Evolutionary conservation across 2,329 filamentous ascomycete species (phyloP).

Genomic region (Sclerotinia spermophila): DNA sequence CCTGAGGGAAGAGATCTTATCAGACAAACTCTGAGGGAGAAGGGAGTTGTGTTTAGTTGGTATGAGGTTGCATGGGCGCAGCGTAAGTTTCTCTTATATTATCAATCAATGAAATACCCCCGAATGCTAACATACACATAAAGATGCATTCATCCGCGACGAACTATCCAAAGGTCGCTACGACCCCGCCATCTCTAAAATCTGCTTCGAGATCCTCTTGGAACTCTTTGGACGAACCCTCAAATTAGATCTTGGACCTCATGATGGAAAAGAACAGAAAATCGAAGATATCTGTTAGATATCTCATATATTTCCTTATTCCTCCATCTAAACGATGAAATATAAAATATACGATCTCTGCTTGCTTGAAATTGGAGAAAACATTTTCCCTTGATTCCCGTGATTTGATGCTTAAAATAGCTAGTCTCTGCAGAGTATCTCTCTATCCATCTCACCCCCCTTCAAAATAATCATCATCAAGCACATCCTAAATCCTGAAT

Average conservation of each 20-base stretch:
- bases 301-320: background rate
- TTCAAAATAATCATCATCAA: background rate
- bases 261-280: constrained; percentile 56
- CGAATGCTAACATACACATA: background rate
- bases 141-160: constrained; percentile 86
- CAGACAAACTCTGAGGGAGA: constrained; percentile 73
- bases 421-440: background rate
- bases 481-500: too few relatives aligned
- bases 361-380: background rate
- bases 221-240: constrained; percentile 79
- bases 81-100: constrained; percentile 48
- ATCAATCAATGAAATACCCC: background rate
- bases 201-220: constrained; percentile 86
- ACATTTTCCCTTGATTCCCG: background rate
- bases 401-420: background rate
- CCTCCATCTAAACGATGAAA: background rate
- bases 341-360: background rate
- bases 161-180: constrained; percentile 93
- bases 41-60: constrained; percentile 71
- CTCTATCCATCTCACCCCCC: background rate
- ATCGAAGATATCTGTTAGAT: constrained; percentile 69
- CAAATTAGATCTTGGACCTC: constrained; percentile 72
- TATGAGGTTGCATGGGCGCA: constrained; percentile 93
- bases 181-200: constrained; percentile 78
- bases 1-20: constrained; percentile 79